Base-by-base conservation (phyloP, 805 yeast species). In the Kregervanrija pseudodelftensis region DNA sequence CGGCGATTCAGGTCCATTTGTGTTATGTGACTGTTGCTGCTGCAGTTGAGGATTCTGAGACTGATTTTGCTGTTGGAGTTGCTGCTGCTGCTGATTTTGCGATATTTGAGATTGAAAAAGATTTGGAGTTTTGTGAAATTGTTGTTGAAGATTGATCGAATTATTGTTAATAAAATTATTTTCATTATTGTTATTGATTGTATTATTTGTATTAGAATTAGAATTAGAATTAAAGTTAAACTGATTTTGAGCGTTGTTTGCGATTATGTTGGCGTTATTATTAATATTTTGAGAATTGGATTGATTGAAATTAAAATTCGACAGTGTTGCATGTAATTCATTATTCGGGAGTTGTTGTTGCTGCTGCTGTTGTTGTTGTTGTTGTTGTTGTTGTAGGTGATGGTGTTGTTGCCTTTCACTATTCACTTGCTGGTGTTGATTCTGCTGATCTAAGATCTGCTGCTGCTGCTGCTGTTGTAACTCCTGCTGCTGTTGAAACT, bases 31-130 rank as follows among this genome's bases (percentile, higher is more conserved):
- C 11, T 30, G 44, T 22, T 44, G 43, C 8, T 22, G 33, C 36
- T 52, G 55, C 37, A 45, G 44, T 36, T 50, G 49, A 30, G 48
- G 48, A 40, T 51, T 53, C 8, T 22, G 28, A 45, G 57, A 53
- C 37, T 56, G 28, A 22, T 22, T 22, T 7, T 49, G 48, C 41
- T 51, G 53, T 7, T 22, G 28, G 44, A 57, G 54, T 38, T 56
- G 52, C 37, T 49, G 49, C 17, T 54, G 51, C 33, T 48, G 50
- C 38, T 55, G 62, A 40, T 47, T 54, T 39, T 59, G 65, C 13
- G 40, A 13, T 52, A 55, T 13, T 44, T 50, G 28, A 22, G 28
- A 22, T 7, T 22, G 28, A 22, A 41, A 40, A 36, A 44, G 31
- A 30, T 28, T 31, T 46, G 47, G 8, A 40, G 49, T 30, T 22